These are phyloP conservation scores for Hypoxylon lienhwacheense DNA, from an alignment of 495 filamentous ascomycete species.

Conservation along the genomic window DNA sequence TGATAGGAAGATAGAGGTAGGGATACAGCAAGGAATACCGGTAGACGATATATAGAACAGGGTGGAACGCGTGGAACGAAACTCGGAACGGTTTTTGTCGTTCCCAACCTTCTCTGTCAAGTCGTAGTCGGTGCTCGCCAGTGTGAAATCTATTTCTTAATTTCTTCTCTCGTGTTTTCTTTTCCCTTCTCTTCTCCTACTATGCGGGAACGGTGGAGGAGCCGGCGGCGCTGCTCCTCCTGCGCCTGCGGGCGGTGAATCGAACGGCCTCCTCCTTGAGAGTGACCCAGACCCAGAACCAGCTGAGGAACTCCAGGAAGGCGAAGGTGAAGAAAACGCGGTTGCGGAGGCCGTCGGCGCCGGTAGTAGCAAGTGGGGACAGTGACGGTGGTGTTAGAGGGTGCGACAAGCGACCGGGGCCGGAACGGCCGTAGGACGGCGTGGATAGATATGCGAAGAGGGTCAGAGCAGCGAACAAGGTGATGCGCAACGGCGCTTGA, in stretches of 20 bases:
- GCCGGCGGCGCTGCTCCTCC: slow-evolving; percentile 36
- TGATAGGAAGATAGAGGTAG: too few relatives aligned
- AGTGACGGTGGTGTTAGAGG: slow-evolving; percentile 18
- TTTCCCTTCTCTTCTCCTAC: too few relatives aligned
- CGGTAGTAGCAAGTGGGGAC: slow-evolving; percentile 32
- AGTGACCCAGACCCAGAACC: slow-evolving; percentile 78
- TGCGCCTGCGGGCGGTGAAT: slow-evolving; percentile 40
- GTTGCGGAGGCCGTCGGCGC: slow-evolving; percentile 69
- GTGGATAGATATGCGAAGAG: slow-evolving; percentile 68
- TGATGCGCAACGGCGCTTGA: slow-evolving; percentile 67
- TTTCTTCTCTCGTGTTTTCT: too few relatives aligned
- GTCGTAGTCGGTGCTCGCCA: too few relatives aligned
- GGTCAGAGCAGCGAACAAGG: slow-evolving; percentile 64
- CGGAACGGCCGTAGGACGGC: slow-evolving; percentile 36
- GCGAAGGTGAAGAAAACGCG: slow-evolving; percentile 79
- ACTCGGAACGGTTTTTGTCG: too few relatives aligned
- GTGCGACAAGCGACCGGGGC: slow-evolving; percentile 33
- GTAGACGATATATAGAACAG: too few relatives aligned
- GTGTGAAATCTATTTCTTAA: too few relatives aligned
- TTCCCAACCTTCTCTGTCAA: too few relatives aligned
- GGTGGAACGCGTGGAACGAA: too few relatives aligned
- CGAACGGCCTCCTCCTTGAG: slow-evolving; percentile 54
- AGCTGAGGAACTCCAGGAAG: slow-evolving; percentile 80
- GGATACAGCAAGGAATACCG: too few relatives aligned
- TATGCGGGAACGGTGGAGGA: too few relatives aligned